Evolutionary conservation across 306 rosid species (phyloP), one percentile per base, ranked within the genome.

Genomic region (Styphnolobium japonicum): DNA sequence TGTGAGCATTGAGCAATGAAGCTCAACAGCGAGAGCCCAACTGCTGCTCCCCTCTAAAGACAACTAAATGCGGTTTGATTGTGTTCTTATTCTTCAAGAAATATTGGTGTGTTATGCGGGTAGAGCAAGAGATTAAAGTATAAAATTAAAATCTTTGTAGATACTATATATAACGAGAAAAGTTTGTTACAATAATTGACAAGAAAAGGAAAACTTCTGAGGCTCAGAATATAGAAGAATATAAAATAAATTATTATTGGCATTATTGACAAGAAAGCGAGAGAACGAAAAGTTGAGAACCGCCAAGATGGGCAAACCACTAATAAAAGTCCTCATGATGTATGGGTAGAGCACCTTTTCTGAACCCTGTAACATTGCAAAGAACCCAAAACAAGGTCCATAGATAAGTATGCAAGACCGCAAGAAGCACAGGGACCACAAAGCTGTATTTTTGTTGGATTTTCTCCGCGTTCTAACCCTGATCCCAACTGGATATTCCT

Each of bases 401-500:
- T 37, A 56, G 27, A 51, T 73, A 71, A 36, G 68, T 42, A 53
- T 55, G 60, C 46, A 57, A 49, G 66, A 18, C 61, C 25, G 46
- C 71, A 73, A 11, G 11, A 43, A 10, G 18, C 4, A 42, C 18
- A 49, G 69, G 89, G 90, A 79, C 88, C 88, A 55, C 85, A 16
- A 11, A 75, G 22, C 70, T 77, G 78, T 66, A 75, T 66, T 80
- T 85, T 25, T 53, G 3, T 78, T 77, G 68, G 66, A 48, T 53
- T 71, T 65, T 84, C 70, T 81, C 62, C 66, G 53, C 75, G 10
- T 58, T 16, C 71, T 18, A 10, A 19, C 46, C 58, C 69, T 45
- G 67, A 83, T 86, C 71, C 87, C 74, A 76, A 80, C 46, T 75
- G 88, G 82, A 88, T 78, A 81, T 88, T 81, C 86, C 73, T 27